A percentile compares a stretch with the other conserved stretches of the same genome.
phyloP scores from a whole-genome alignment of 257 asterid genomes.

The Cinchona pubescens region DNA sequence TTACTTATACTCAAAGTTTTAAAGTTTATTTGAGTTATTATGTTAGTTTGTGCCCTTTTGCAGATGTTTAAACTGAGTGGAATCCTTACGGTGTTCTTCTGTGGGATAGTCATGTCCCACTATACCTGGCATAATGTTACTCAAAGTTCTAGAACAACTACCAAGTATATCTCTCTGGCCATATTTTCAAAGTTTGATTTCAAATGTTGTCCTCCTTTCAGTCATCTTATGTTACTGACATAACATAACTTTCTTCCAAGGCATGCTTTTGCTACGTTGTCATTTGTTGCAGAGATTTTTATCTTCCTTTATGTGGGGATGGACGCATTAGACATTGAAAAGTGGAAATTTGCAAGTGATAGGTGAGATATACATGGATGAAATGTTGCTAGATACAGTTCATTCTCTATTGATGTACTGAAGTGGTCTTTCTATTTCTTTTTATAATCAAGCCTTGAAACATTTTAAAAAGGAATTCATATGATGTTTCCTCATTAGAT shows the following conservation, averaged over 20 bases:
- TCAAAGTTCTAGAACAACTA: constrained; percentile 55
- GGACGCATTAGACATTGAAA: constrained; percentile 84
- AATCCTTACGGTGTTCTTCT: constrained; percentile 73
- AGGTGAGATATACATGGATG: constrained; percentile 33
- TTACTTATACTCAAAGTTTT: not conserved
- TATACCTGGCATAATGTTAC: constrained; percentile 76
- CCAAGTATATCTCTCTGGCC: constrained; percentile 36
- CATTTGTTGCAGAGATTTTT: constrained; percentile 60
- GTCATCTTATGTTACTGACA: not conserved
- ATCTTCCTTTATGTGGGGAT: constrained; percentile 87
- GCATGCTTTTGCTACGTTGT: constrained; percentile 65
- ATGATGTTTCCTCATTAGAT: too few relatives aligned
- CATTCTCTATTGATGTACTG: not conserved
- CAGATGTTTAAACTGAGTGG: constrained; percentile 71
- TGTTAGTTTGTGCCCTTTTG: constrained; percentile 2
- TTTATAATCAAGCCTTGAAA: not conserved
- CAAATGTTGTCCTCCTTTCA: not conserved
- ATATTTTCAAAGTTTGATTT: not conserved
- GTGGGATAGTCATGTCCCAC: constrained; percentile 87
- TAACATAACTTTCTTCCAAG: constrained; percentile 29
- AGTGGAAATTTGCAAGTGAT: constrained; percentile 54
- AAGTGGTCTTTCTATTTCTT: not conserved
- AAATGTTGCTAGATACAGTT: not conserved
- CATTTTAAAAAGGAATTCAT: not conserved
- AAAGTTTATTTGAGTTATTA: not conserved